phyloP scores from a whole-genome alignment of 345 rosid species.

The Ceriops zippeliana region DNA sequence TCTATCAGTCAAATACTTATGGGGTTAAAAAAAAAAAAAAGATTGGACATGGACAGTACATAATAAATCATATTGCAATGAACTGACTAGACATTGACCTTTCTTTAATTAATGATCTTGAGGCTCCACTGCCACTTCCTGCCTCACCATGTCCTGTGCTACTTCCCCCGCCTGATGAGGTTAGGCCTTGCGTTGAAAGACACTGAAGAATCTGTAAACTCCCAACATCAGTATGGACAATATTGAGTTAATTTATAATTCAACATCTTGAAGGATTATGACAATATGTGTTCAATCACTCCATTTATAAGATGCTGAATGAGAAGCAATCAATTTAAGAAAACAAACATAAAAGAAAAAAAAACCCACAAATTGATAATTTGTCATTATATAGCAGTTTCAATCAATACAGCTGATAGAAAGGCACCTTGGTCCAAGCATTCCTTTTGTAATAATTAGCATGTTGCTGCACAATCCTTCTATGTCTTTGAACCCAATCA shows the following conservation, averaged over 20 bases:
- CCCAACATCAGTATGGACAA: not conserved
- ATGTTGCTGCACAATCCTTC: constrained; percentile 97
- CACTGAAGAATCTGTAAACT: constrained; percentile 68
- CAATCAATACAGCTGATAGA: constrained; percentile 11
- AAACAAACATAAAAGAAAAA: not conserved
- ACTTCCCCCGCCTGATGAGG: constrained; percentile 97
- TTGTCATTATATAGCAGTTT: not conserved
- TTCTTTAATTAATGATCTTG: constrained; percentile 83
- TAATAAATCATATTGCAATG: not conserved
- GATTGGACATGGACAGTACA: not conserved
- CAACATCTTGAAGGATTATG: not conserved
- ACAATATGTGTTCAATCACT: not conserved
- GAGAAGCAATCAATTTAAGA: not conserved
- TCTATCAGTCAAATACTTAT: constrained; percentile 16
- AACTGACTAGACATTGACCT: constrained; percentile 40
- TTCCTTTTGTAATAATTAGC: constrained; percentile 94
- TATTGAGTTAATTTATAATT: not conserved
- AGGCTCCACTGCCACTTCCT: constrained; percentile 86
- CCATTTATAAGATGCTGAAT: too few relatives aligned
- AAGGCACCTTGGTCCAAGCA: constrained; percentile 83
- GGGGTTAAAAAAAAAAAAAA: not conserved
- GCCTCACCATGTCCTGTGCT: constrained; percentile 57
- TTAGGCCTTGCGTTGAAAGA: constrained; percentile 79
- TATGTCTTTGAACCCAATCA: constrained; percentile 97
- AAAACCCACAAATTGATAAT: not conserved